Evolutionary conservation across 192 early-diverging fungal species (phyloP).

Genomic region (Coemansia sp.): DNA sequence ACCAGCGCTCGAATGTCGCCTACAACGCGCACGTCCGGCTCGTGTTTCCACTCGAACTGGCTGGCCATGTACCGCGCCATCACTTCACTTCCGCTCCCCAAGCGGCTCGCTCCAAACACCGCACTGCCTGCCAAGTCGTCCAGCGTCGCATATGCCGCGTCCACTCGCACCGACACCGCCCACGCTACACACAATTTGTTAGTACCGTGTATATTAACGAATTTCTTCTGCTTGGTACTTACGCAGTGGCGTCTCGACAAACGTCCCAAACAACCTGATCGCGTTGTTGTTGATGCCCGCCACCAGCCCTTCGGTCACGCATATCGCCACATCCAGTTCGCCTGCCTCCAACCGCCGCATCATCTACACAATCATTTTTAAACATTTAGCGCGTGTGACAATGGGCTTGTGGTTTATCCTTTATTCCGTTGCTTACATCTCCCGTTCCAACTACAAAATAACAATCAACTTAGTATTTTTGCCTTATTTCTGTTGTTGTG

Average conservation of each 20-base stretch:
- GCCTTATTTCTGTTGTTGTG: not conserved
- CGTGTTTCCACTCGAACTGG: constrained; percentile 53
- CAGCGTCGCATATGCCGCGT: constrained; percentile 43
- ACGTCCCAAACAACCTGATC: constrained; percentile 77
- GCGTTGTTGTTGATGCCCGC: constrained; percentile 59
- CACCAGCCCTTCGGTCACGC: constrained; percentile 79
- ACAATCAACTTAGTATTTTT: constrained; percentile 1
- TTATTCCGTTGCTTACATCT: constrained; percentile 33
- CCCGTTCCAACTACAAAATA: constrained; percentile 55
- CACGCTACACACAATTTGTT: constrained; percentile 51
- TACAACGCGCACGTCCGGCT: constrained; percentile 67
- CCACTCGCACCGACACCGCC: constrained; percentile 64
- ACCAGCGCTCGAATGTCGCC: constrained; percentile 74
- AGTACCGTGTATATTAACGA: not conserved
- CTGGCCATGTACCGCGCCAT: constrained; percentile 68
- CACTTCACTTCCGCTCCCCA: constrained; percentile 79
- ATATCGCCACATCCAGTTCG: constrained; percentile 78
- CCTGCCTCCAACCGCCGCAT: constrained; percentile 66
- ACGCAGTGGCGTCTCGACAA: constrained; percentile 72
- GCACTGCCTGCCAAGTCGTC: constrained; percentile 48
- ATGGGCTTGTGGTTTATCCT: not conserved
- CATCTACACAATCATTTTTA: constrained; percentile 51
- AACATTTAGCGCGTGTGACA: not conserved
- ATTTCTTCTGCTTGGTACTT: constrained; percentile 19
- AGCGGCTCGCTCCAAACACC: constrained; percentile 63